These are phyloP conservation scores for Aureobasidium sp. DNA, from an alignment of 2,329 filamentous ascomycete genomes.

Conservation along the genomic window DNA sequence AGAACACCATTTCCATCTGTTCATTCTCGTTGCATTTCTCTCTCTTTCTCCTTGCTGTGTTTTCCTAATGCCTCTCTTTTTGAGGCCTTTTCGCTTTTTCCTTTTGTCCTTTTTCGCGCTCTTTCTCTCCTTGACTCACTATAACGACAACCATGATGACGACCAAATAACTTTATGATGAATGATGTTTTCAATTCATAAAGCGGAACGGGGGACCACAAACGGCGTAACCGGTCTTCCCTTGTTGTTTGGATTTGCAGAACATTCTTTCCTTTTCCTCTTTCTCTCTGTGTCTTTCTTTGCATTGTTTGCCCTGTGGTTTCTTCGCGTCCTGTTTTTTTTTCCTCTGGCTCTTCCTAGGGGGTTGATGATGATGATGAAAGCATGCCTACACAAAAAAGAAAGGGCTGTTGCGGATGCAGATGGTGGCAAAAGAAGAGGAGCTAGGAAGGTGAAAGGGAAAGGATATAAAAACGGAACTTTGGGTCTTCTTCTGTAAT, in stretches of 20 bases:
- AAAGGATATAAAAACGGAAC: background rate
- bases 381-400: background rate
- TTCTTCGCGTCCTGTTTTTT: background rate
- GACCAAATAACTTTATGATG: slow-evolving; percentile 16
- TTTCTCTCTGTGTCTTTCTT: background rate
- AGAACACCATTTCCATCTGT: background rate
- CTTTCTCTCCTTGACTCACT: slow-evolving; percentile 1
- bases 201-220: slow-evolving; percentile 8
- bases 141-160: slow-evolving; percentile 17
- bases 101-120: background rate
- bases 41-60: slow-evolving; percentile 6
- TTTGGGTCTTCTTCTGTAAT: background rate
- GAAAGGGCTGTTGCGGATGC: background rate
- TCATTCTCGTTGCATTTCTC: background rate
- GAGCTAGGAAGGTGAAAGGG: background rate
- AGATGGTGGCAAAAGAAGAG: background rate
- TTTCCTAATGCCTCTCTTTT: background rate
- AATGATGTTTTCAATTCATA: slow-evolving; percentile 17
- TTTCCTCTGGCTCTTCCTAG: background rate
- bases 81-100: background rate
- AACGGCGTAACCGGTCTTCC: slow-evolving; percentile 2
- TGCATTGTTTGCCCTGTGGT: background rate
- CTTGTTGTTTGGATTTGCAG: slow-evolving; percentile 11
- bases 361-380: slow-evolving; percentile 1
- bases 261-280: background rate